Evolutionary conservation across 495 filamentous ascomycete species (phyloP).

Genomic region (Tuber melanosporum): DNA sequence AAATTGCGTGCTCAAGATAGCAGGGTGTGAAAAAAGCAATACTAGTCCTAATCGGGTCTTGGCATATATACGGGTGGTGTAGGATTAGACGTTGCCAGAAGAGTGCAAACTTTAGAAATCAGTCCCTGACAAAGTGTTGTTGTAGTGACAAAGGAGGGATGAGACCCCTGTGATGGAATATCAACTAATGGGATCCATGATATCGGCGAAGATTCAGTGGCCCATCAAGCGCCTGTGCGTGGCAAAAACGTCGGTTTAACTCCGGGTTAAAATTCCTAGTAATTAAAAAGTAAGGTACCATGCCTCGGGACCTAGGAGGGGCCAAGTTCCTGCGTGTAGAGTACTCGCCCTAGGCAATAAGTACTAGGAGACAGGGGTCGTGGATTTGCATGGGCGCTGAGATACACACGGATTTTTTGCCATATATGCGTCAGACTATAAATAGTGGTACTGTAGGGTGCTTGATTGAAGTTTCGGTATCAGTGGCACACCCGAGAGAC

Average conservation of each 20-base stretch:
- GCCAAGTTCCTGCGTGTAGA: neutral
- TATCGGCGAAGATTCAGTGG: slow-evolving; percentile 20
- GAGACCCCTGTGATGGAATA: slow-evolving; percentile 22
- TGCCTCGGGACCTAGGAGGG: neutral
- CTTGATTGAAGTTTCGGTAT: too few species aligned
- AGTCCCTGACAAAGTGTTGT: neutral
- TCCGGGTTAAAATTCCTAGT: neutral
- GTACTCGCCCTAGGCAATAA: neutral
- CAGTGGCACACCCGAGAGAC: too few species aligned
- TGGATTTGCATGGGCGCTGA: too few species aligned
- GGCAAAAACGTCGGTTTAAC: neutral
- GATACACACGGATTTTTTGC: too few species aligned
- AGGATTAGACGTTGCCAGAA: slow-evolving; percentile 17
- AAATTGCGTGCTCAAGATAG: slow-evolving; percentile 38
- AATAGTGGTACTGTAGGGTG: too few species aligned
- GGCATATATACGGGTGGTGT: slow-evolving; percentile 8
- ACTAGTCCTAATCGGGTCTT: slow-evolving; percentile 22
- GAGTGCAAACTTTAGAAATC: slow-evolving; percentile 15
- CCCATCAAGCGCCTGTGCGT: neutral
- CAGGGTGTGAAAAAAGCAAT: slow-evolving; percentile 22
- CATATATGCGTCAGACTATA: too few species aligned
- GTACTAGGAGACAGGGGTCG: too few species aligned
- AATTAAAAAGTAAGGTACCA: neutral
- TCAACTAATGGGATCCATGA: slow-evolving; percentile 19
- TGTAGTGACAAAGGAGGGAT: slow-evolving; percentile 8